Percentiles rank a stretch among this genome's conserved stretches.
Evolutionary conservation across 768 basidiomycete genomes (phyloP).

Genomic region (Grammothele lineata): DNA sequence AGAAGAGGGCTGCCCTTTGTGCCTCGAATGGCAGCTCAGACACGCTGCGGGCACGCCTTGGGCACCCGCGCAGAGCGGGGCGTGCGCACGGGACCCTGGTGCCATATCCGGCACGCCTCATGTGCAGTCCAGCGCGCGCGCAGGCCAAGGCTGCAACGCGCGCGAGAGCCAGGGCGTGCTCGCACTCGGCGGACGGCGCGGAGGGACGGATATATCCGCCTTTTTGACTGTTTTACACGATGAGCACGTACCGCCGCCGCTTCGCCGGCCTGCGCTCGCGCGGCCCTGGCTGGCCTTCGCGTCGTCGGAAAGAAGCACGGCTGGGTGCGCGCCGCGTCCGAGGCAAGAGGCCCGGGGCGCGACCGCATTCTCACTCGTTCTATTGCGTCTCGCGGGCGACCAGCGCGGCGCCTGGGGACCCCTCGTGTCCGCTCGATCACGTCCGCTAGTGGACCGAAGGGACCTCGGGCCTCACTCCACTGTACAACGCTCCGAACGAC

Average conservation of each 20-base stretch:
- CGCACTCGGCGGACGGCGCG: conserved; percentile 7
- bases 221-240: conserved; percentile 18
- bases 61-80: conserved; percentile 57
- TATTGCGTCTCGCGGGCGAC: conserved; percentile 28
- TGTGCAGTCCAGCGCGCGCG: too few species aligned
- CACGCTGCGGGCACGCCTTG: conserved; percentile 66
- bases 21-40: conserved; percentile 51
- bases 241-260: conserved; percentile 12
- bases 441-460: conserved; percentile 46
- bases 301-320: too few species aligned
- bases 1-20: conserved; percentile 37
- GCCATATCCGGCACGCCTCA: conserved; percentile 47
- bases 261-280: too few species aligned
- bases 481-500: conserved; percentile 50
- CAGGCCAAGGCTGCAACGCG: neutral
- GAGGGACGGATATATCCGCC: conserved; percentile 16
- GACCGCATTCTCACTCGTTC: conserved; percentile 14
- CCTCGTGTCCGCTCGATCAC: conserved; percentile 73
- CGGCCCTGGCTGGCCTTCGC: too few species aligned
- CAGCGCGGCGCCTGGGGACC: conserved; percentile 38
- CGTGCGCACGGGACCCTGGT: conserved; percentile 47
- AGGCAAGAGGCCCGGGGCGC: conserved; percentile 16
- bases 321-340: conserved; percentile 6
- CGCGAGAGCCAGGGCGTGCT: conserved; percentile 7
- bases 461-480: conserved; percentile 69